These are phyloP conservation scores for Mentha longifolia DNA, from an alignment of 257 asterid genomes.

Conservation along the genomic window DNA sequence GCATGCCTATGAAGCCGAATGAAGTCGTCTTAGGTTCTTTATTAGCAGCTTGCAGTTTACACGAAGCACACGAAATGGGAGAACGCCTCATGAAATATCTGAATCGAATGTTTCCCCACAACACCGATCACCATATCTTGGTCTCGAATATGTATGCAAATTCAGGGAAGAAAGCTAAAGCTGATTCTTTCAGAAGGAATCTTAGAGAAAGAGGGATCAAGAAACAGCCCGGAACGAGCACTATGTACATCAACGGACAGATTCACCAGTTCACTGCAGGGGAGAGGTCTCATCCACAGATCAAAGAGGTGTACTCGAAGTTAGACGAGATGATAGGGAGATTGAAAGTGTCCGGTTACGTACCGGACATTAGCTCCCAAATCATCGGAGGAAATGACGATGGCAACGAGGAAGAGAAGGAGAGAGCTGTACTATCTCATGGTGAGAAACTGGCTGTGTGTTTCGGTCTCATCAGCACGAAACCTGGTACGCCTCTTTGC, in stretches of 20 bases:
- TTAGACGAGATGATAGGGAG: slow-evolving; percentile 61
- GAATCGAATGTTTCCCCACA: slow-evolving; percentile 57
- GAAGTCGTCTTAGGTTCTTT: slow-evolving; percentile 83
- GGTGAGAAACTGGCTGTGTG: slow-evolving; percentile 68
- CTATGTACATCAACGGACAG: slow-evolving; percentile 52
- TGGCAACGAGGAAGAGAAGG: slow-evolving; percentile 51
- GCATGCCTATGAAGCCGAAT: slow-evolving; percentile 78
- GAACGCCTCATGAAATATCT: slow-evolving; percentile 54
- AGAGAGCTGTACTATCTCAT: slow-evolving; percentile 52
- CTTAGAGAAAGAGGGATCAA: slow-evolving; percentile 61
- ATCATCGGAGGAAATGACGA: slow-evolving; percentile 37
- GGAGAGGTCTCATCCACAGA: slow-evolving; percentile 54
- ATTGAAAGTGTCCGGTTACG: slow-evolving; percentile 53
- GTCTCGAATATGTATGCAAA: slow-evolving; percentile 68
- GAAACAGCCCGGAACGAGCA: slow-evolving; percentile 71
- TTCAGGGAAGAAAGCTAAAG: slow-evolving; percentile 56
- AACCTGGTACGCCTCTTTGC: slow-evolving; percentile 48
- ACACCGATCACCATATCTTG: slow-evolving; percentile 72
- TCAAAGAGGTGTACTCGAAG: slow-evolving; percentile 48
- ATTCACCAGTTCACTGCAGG: slow-evolving; percentile 64
- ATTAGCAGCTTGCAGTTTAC: slow-evolving; percentile 72
- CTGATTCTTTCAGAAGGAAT: slow-evolving; percentile 63
- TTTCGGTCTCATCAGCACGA: slow-evolving; percentile 62
- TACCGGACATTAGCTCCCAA: slow-evolving; percentile 46
- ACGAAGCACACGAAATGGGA: slow-evolving; percentile 56